Evolutionary conservation across 352 stramenopile genomes (phyloP).

Genomic region (Globisporangium barbulae): DNA sequence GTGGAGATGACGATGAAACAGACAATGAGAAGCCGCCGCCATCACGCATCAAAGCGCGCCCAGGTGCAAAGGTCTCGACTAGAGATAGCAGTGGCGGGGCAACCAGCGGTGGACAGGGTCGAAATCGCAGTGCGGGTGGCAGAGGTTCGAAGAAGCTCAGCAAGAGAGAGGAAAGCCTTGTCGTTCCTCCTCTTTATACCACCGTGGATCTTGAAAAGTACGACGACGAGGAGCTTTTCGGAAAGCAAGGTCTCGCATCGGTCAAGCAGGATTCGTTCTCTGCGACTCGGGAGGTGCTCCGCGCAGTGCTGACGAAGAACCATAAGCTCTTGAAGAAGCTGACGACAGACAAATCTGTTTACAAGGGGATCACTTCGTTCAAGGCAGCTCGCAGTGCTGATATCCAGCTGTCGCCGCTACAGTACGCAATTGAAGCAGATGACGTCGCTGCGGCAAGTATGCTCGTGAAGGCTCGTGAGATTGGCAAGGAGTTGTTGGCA

Average conservation of each 20-base stretch:
- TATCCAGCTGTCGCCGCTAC: slow-evolving; percentile 40
- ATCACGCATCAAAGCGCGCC: slow-evolving; percentile 25
- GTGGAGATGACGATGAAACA: slow-evolving; percentile 32
- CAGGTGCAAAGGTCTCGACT: slow-evolving; percentile 1
- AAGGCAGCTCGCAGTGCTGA: slow-evolving; percentile 40
- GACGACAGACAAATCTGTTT: slow-evolving; percentile 40
- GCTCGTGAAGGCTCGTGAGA: slow-evolving; percentile 42
- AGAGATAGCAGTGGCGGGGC: slow-evolving; percentile 7
- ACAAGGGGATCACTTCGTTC: slow-evolving; percentile 53
- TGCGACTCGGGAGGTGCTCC: slow-evolving; percentile 60
- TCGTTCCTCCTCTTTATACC: slow-evolving; percentile 49
- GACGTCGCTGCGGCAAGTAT: slow-evolving; percentile 45
- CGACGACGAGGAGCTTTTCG: slow-evolving; percentile 51
- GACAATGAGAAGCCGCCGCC: slow-evolving; percentile 60
- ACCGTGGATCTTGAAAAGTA: slow-evolving; percentile 51
- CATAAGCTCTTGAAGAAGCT: slow-evolving; percentile 68
- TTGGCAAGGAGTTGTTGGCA: slow-evolving; percentile 41
- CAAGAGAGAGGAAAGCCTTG: slow-evolving; percentile 35
- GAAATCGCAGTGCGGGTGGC: slow-evolving; percentile 12
- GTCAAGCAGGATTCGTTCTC: slow-evolving; percentile 49
- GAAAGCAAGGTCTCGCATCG: slow-evolving; percentile 34
- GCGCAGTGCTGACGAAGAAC: slow-evolving; percentile 67
- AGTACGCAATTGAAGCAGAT: slow-evolving; percentile 62
- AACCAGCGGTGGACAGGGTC: slow-evolving; percentile 5
- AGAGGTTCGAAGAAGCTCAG: slow-evolving; percentile 24